A percentile compares a stretch with the other conserved stretches of the same genome.
Conservation (phyloP, 139 green algal genomes). For the Closterium sp. region DNA sequence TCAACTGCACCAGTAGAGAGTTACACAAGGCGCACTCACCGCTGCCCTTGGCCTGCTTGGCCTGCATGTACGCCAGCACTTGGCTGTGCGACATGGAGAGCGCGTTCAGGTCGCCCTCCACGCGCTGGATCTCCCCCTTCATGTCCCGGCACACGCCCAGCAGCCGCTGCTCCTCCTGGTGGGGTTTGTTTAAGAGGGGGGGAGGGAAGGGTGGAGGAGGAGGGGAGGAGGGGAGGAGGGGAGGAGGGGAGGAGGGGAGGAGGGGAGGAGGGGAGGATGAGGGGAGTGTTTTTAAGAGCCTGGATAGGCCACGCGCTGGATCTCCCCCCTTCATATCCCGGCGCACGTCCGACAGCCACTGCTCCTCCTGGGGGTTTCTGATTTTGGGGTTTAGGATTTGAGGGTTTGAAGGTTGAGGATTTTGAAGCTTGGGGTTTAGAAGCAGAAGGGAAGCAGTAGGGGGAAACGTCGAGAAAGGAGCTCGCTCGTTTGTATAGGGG, state of each 20-base stretch:
- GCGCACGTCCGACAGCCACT: not conserved
- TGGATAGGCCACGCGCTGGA: not conserved
- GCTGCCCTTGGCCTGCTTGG: not conserved
- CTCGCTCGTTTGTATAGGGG: too few relatives aligned
- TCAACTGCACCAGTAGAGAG: too few relatives aligned
- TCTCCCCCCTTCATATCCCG: not conserved
- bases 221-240: too few relatives aligned
- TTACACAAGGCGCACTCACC: not conserved
- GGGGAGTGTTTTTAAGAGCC: too few relatives aligned
- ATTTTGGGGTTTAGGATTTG: not conserved
- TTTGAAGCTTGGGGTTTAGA: not conserved
- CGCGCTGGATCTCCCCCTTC: not conserved
- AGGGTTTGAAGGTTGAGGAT: not conserved
- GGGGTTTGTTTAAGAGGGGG: too few relatives aligned
- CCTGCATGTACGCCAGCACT: not conserved
- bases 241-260: too few relatives aligned
- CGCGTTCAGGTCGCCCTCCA: not conserved
- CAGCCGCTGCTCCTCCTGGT: not conserved
- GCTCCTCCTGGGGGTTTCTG: not conserved
- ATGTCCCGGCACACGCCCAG: not conserved
- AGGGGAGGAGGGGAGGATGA: too few relatives aligned
- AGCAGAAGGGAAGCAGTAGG: not conserved
- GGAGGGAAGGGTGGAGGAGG: too few relatives aligned
- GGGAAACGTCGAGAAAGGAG: too few relatives aligned
- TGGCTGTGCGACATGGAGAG: not conserved